Base-by-base conservation (phyloP, 2,329 filamentous ascomycete species). In the Furcasterigmium furcatum region DNA sequence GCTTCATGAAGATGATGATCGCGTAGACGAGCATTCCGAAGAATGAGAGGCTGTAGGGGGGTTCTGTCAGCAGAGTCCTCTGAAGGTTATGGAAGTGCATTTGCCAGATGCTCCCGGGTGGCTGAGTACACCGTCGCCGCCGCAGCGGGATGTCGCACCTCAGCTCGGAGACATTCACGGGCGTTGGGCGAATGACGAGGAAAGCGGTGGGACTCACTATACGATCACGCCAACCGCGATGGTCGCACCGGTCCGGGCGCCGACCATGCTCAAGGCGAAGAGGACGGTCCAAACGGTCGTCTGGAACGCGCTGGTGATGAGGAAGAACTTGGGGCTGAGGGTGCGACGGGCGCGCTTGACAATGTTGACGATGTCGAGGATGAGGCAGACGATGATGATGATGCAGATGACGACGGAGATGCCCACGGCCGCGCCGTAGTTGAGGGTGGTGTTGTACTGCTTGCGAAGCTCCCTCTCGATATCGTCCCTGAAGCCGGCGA, bases 11-110 rank as follows among this genome's bases (percentile, higher is more conserved):
- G 46, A 64, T 49, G 43, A 64, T 43, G 40, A 48, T 40, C 19
- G 62, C 55, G 49, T 64, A 65, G 40, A 63, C 52, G 44, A 65
- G 58, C 13, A 64, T 52, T 20, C 59, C 61, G 22, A 63, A 20
- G 50, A 64, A 65, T 45, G 60, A 59, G 21, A 61, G 50, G 13
- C 62, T 65, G 21, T 7, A 14, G 8, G 5, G 2, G 1, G 24
- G 2, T 18, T 9, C 3, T 13, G 32, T 21, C 0, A 4, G 20
- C 8, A 21, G 16, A n/a, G n/a, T n/a, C n/a, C n/a, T n/a, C n/a
- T n/a, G n/a, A n/a, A n/a, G n/a, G 6, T 4, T 14, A 19, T 25
- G 3, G 16, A n/a, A n/a, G n/a, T n/a, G n/a, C n/a, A n/a, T n/a
- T n/a, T n/a, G n/a, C n/a, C n/a, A n/a, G n/a, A n/a, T n/a, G n/a